Evolutionary conservation across 192 early-diverging fungal species (phyloP).

Genomic region (Backusella parvicylindrica): DNA sequence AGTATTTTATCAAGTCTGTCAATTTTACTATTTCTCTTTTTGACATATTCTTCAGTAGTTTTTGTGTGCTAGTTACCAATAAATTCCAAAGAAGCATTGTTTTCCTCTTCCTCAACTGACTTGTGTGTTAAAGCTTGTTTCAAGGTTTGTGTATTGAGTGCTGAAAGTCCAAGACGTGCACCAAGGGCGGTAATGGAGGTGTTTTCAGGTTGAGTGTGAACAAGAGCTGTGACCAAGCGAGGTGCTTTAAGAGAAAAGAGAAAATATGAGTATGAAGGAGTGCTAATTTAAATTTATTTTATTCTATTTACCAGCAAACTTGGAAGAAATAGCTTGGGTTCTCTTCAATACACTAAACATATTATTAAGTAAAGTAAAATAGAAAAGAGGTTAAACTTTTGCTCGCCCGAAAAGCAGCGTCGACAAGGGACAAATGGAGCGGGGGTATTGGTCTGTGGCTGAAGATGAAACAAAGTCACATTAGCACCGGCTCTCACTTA

Average conservation of each 20-base stretch:
- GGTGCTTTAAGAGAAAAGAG: background rate
- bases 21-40: background rate
- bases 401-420: background rate
- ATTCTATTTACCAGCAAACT: background rate
- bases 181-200: slow-evolving; percentile 30
- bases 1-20: background rate
- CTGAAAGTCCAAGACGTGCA: slow-evolving; percentile 38
- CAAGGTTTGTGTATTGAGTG: background rate
- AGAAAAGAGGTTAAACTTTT: background rate
- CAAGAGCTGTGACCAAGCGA: background rate
- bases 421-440: background rate
- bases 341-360: background rate
- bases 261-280: background rate
- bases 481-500: background rate
- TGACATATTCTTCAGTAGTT: background rate
- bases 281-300: too few relatives aligned
- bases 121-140: slow-evolving; percentile 10
- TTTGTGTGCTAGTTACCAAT: background rate
- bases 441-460: background rate
- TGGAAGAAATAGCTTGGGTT: background rate
- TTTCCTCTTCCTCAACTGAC: background rate
- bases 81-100: slow-evolving; percentile 10
- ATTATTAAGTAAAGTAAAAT: background rate
- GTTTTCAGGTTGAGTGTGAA: slow-evolving; percentile 6
- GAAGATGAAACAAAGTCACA: slow-evolving; percentile 1